These are phyloP conservation scores for Acmispon strigosus DNA, from an alignment of 306 rosid genomes.

Conservation along the genomic window DNA sequence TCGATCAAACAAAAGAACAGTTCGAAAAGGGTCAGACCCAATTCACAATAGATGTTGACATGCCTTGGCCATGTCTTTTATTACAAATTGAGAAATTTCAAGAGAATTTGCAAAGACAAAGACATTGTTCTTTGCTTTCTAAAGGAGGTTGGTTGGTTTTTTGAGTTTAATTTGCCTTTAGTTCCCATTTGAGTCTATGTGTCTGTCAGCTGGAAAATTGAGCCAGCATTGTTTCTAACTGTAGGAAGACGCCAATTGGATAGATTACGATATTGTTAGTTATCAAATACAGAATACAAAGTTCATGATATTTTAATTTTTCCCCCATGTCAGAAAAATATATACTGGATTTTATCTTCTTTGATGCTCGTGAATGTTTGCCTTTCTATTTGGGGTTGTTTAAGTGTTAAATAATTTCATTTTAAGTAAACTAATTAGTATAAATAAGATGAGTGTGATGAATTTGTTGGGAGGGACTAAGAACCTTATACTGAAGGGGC, in stretches of 20 bases:
- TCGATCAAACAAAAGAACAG: conserved; percentile 61
- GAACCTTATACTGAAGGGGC: too few relatives aligned
- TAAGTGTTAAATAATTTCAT: too few relatives aligned
- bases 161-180: conserved; percentile 24
- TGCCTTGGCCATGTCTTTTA: conserved; percentile 10
- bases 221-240: conserved; percentile 24
- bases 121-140: conserved; percentile 19
- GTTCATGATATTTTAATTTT: too few relatives aligned
- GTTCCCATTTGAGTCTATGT: conserved; percentile 1
- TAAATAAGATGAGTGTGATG: too few relatives aligned
- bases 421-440: too few relatives aligned
- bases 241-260: conserved; percentile 39
- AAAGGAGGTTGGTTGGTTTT: conserved; percentile 32
- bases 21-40: conserved; percentile 75
- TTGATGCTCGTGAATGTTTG: too few relatives aligned
- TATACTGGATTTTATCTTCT: too few relatives aligned
- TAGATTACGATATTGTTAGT: conserved; percentile 35
- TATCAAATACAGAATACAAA: conserved; percentile 33
- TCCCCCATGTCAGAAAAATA: too few relatives aligned
- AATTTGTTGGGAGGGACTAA: too few relatives aligned
- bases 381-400: too few relatives aligned
- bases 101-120: conserved; percentile 17
- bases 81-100: conserved; percentile 15
- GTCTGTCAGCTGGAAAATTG: conserved; percentile 37
- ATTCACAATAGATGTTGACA: conserved; percentile 78